A percentile compares a stretch with the other conserved stretches of the same genome.
Conservation (phyloP, 208 protist species). For the Wallacemonas sp. region DNA sequence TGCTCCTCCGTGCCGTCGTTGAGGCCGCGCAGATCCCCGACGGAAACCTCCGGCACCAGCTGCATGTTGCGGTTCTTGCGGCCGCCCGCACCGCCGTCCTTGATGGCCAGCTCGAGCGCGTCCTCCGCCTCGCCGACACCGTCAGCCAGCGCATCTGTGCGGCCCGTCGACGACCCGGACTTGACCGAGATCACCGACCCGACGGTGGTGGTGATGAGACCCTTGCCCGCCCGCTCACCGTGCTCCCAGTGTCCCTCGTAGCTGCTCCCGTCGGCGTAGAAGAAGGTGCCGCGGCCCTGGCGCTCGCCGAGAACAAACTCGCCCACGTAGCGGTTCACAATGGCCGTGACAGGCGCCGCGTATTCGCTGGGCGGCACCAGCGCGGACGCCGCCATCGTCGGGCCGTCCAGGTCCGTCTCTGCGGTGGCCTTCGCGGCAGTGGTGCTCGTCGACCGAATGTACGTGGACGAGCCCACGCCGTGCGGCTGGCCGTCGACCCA, state of each 20-base stretch:
- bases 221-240: slow-evolving; percentile 58
- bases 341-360: slow-evolving; percentile 36
- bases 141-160: background rate
- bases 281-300: slow-evolving; percentile 76
- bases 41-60: slow-evolving; percentile 41
- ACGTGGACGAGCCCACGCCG: slow-evolving; percentile 72
- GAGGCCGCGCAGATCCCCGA: slow-evolving; percentile 39
- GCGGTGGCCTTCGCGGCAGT: slow-evolving; percentile 6
- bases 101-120: slow-evolving; percentile 1
- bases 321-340: slow-evolving; percentile 83
- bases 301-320: slow-evolving; percentile 52
- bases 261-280: slow-evolving; percentile 86
- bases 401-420: background rate
- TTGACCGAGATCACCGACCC: slow-evolving; percentile 34
- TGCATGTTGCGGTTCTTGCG: slow-evolving; percentile 16
- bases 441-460: slow-evolving; percentile 37
- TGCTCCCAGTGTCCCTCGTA: slow-evolving; percentile 84
- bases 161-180: background rate
- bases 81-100: slow-evolving; percentile 20
- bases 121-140: slow-evolving; percentile 34
- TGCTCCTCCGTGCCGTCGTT: slow-evolving; percentile 34
- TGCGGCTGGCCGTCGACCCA: slow-evolving; percentile 69
- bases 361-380: slow-evolving; percentile 26
- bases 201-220: slow-evolving; percentile 57
- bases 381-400: background rate